These are phyloP conservation scores for Ophiosphaerella narmari DNA, from an alignment of 2,329 filamentous ascomycete species.

Conservation along the genomic window DNA sequence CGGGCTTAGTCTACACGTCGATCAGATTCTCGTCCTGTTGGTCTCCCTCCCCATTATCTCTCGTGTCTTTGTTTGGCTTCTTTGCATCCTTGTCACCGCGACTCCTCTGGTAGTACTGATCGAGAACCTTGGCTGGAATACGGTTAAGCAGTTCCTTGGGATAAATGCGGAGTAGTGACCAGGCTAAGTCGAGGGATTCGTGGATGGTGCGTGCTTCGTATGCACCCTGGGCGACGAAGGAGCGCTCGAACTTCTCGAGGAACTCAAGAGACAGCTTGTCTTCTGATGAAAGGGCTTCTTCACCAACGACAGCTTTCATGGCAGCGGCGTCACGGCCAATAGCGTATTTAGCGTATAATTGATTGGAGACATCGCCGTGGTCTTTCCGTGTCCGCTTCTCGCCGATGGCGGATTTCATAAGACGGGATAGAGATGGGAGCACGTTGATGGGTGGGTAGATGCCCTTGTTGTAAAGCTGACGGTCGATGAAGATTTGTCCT, in stretches of 20 bases:
- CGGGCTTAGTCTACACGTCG: conserved; percentile 36
- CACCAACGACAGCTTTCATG: conserved; percentile 99
- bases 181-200: conserved; percentile 93
- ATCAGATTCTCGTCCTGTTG: conserved; percentile 46
- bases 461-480: conserved; percentile 91
- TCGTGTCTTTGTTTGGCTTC: conserved; percentile 47
- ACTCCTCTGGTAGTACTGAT: conserved; percentile 56
- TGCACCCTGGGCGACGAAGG: conserved; percentile 87
- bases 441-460: conserved; percentile 99
- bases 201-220: conserved; percentile 92
- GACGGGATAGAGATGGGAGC: conserved; percentile 92
- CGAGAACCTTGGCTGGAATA: conserved; percentile 59
- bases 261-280: conserved; percentile 98
- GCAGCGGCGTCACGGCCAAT: conserved; percentile 97
- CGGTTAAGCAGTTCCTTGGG: conserved; percentile 98
- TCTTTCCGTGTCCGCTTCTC: conserved; percentile 96
- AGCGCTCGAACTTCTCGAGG: conserved; percentile 96
- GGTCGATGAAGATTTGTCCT: conserved; percentile 97
- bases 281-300: conserved; percentile 92
- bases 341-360: conserved; percentile 99
- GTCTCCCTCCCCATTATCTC: conserved; percentile 47
- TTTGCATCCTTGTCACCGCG: conserved; percentile 44
- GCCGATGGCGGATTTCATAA: conserved; percentile 99
- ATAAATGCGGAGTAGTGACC: conserved; percentile 95
- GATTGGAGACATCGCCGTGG: conserved; percentile 98